Evolutionary conservation across 495 filamentous ascomycete genomes (phyloP).

Genomic region (Neurospora sp.): DNA sequence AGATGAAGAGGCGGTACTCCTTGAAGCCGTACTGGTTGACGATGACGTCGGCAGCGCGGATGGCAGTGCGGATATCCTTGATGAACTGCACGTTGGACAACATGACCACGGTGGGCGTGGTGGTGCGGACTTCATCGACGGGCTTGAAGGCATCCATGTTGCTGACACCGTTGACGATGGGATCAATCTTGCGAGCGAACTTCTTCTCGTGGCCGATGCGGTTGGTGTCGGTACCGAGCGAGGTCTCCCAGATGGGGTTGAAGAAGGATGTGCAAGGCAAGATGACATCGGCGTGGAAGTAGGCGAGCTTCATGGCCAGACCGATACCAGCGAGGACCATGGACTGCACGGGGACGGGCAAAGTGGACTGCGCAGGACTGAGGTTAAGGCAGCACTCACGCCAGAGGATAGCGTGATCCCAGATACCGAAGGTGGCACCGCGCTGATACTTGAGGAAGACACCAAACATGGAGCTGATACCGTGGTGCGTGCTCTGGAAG

Average conservation of each 20-base stretch:
- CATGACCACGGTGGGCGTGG: conserved; percentile 54
- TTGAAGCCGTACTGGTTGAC: conserved; percentile 55
- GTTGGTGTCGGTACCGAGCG: conserved; percentile 52
- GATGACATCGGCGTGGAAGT: conserved; percentile 56
- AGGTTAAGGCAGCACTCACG: conserved; percentile 49
- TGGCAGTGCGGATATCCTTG: conserved; percentile 57
- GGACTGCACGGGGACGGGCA: conserved; percentile 36
- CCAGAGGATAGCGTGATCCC: conserved; percentile 61
- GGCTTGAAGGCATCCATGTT: conserved; percentile 57
- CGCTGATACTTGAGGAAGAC: conserved; percentile 58
- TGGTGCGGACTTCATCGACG: conserved; percentile 46
- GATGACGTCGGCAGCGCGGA: conserved; percentile 55
- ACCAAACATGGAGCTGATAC: conserved; percentile 53
- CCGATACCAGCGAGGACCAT: conserved; percentile 35
- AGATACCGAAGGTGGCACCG: conserved; percentile 52
- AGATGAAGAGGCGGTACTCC: conserved; percentile 52
- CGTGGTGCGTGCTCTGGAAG: conserved; percentile 60
- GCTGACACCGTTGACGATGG: conserved; percentile 58
- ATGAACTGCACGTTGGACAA: conserved; percentile 58
- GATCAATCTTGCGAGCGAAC: conserved; percentile 55
- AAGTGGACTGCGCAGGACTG: conserved; percentile 12
- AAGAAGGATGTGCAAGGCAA: conserved; percentile 58
- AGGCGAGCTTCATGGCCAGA: conserved; percentile 15
- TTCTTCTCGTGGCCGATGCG: conserved; percentile 47
- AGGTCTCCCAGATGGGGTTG: conserved; percentile 59